Percentiles rank a stretch among this genome's conserved stretches.
Conservation (phyloP, 208 protist genomes). For the Angomonas deanei region DNA sequence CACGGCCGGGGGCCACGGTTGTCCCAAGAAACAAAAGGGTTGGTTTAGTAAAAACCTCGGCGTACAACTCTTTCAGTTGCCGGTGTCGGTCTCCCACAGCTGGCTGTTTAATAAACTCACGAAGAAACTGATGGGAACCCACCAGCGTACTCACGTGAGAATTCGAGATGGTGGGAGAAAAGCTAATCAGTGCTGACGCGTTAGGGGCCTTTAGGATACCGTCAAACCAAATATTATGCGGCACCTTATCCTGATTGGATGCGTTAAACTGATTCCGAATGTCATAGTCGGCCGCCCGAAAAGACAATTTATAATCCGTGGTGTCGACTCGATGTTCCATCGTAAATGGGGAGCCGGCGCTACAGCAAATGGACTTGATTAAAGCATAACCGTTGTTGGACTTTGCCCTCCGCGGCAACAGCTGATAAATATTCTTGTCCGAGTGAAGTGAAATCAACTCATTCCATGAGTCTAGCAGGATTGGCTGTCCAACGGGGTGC, state of each 20-base stretch:
- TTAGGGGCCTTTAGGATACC: constrained; percentile 58
- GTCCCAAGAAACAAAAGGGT: constrained; percentile 76
- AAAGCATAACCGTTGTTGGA: constrained; percentile 71
- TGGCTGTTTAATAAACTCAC: constrained; percentile 50
- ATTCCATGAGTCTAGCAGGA: constrained; percentile 70
- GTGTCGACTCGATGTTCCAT: constrained; percentile 86
- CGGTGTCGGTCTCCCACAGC: constrained; percentile 76
- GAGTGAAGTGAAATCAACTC: constrained; percentile 67
- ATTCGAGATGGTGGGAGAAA: constrained; percentile 43
- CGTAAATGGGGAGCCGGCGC: constrained; percentile 72
- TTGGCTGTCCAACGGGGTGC: constrained; percentile 76
- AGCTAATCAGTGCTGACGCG: constrained; percentile 61
- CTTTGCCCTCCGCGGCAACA: constrained; percentile 69
- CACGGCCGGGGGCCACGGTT: constrained; percentile 45
- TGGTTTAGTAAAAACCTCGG: constrained; percentile 39
- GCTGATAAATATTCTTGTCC: constrained; percentile 75
- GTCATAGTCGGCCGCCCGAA: constrained; percentile 71
- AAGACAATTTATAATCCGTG: constrained; percentile 82
- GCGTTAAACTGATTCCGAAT: constrained; percentile 74
- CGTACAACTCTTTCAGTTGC: constrained; percentile 61
- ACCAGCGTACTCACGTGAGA: constrained; percentile 57
- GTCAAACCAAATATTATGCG: constrained; percentile 70
- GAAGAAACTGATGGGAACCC: constrained; percentile 61
- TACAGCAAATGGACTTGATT: constrained; percentile 67
- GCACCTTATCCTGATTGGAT: constrained; percentile 57